Conservation (phyloP, 257 asterid species). For the Penstemon davidsonii region DNA sequence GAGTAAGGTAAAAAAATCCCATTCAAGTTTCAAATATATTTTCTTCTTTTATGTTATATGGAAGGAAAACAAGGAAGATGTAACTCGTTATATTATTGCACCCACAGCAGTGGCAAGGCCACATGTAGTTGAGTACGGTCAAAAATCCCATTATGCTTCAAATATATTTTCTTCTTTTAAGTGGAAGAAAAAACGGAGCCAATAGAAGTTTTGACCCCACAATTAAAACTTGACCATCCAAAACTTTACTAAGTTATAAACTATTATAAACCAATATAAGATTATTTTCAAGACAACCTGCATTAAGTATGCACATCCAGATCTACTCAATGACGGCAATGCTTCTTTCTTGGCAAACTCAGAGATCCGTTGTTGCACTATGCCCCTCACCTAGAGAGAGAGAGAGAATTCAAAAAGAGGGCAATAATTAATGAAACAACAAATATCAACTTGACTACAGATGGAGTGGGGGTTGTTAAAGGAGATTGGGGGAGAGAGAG, state of each 20-base stretch:
- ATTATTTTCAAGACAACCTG: slow-evolving; percentile 59
- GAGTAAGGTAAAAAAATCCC: slow-evolving; percentile 22
- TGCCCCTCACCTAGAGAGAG: slow-evolving; percentile 65
- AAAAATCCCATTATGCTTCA: slow-evolving; percentile 19
- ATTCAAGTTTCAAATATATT: slow-evolving; percentile 18
- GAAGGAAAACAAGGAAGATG: slow-evolving; percentile 15
- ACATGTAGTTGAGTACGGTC: slow-evolving; percentile 15
- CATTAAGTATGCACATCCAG: slow-evolving; percentile 96
- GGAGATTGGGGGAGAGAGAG: not conserved
- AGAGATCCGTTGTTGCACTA: slow-evolving; percentile 86
- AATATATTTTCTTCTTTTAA: slow-evolving; percentile 8
- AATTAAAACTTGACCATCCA: slow-evolving; percentile 17
- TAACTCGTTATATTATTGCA: slow-evolving; percentile 7
- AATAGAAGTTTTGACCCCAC: slow-evolving; percentile 19
- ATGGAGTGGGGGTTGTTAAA: slow-evolving; percentile 1
- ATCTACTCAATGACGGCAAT: slow-evolving; percentile 87
- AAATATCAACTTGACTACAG: slow-evolving; percentile 16
- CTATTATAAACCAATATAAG: slow-evolving; percentile 15
- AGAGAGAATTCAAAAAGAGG: not conserved
- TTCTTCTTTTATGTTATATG: slow-evolving; percentile 14
- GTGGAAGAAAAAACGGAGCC: not conserved
- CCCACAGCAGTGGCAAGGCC: not conserved
- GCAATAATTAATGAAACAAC: slow-evolving; percentile 6
- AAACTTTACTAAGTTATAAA: slow-evolving; percentile 15
- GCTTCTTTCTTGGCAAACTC: slow-evolving; percentile 89